Evolutionary conservation across 1,284 basidiomycete genomes (phyloP).

Genomic region (Irpex sp.): DNA sequence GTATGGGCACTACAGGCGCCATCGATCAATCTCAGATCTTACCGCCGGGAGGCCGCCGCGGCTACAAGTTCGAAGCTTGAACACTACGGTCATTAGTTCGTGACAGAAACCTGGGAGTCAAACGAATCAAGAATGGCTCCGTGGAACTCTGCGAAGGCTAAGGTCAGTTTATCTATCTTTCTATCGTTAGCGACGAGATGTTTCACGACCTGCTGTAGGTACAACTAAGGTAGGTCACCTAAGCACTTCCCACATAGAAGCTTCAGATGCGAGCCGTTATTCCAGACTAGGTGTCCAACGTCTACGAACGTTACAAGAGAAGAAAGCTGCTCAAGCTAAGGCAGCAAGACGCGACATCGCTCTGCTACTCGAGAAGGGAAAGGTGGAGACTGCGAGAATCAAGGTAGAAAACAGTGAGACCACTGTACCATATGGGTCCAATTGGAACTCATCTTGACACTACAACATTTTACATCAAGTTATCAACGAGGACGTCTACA

Average conservation of each 20-base stretch:
- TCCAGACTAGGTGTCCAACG: conserved; percentile 86
- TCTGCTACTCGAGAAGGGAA: conserved; percentile 72
- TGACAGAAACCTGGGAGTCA: background rate
- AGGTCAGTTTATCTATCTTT: conserved; percentile 37
- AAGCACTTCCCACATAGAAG: conserved; percentile 1
- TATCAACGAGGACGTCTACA: conserved; percentile 82
- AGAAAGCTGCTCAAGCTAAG: conserved; percentile 92
- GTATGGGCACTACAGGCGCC: background rate
- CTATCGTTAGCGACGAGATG: conserved; percentile 1
- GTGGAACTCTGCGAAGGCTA: conserved; percentile 73
- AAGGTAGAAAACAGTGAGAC: conserved; percentile 76
- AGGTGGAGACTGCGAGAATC: conserved; percentile 79
- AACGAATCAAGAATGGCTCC: conserved; percentile 40
- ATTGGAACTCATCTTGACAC: background rate
- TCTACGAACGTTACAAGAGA: conserved; percentile 86
- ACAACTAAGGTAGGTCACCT: conserved; percentile 18
- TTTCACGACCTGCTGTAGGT: conserved; percentile 56
- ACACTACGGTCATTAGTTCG: background rate
- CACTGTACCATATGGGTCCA: conserved; percentile 3
- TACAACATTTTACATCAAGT: conserved; percentile 35
- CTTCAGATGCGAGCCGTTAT: background rate
- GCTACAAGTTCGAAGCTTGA: background rate
- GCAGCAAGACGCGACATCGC: conserved; percentile 77
- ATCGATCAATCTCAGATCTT: background rate
- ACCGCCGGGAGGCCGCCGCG: background rate